phyloP scores from a whole-genome alignment of 2,329 filamentous ascomycete genomes.

The Colletotrichum trifolii region DNA sequence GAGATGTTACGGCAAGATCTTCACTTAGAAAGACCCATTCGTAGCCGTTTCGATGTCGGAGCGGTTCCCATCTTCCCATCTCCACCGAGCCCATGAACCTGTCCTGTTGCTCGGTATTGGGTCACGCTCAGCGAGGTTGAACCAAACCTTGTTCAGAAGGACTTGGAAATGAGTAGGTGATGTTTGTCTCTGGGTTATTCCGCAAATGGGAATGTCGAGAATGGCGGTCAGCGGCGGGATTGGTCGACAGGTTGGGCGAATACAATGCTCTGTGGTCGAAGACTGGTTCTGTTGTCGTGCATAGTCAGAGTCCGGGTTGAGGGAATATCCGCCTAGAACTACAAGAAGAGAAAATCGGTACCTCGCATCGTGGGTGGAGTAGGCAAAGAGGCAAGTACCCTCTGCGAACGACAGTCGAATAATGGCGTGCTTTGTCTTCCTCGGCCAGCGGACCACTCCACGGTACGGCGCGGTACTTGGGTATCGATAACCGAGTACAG shows the following conservation, averaged over 20 bases:
- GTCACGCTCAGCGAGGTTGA: background rate
- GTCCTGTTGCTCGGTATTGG: too few relatives aligned
- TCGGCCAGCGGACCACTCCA: background rate
- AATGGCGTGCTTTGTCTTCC: conserved; percentile 1
- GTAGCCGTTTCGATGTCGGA: too few relatives aligned
- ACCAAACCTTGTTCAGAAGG: background rate
- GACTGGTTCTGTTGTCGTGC: conserved; percentile 33
- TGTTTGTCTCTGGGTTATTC: background rate
- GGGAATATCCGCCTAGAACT: background rate
- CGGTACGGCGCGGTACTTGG: conserved; percentile 21
- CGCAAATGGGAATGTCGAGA: conserved; percentile 23
- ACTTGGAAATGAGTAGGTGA: too few relatives aligned
- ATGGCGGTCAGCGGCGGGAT: conserved; percentile 41
- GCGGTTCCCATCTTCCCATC: too few relatives aligned
- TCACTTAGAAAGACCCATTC: background rate
- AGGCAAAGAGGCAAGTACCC: conserved; percentile 6
- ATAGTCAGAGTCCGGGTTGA: conserved; percentile 9
- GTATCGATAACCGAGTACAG: conserved; percentile 27
- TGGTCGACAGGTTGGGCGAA: conserved; percentile 23
- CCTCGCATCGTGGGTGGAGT: conserved; percentile 6
- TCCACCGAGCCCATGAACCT: too few relatives aligned
- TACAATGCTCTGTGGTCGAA: conserved; percentile 10
- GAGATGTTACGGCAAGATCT: conserved; percentile 24
- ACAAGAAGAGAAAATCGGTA: conserved; percentile 8
- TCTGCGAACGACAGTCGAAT: background rate